Evolutionary conservation across 2,329 filamentous ascomycete species (phyloP), one percentile per base, ranked within the genome.

Genomic region (Alternaria brassicicola): DNA sequence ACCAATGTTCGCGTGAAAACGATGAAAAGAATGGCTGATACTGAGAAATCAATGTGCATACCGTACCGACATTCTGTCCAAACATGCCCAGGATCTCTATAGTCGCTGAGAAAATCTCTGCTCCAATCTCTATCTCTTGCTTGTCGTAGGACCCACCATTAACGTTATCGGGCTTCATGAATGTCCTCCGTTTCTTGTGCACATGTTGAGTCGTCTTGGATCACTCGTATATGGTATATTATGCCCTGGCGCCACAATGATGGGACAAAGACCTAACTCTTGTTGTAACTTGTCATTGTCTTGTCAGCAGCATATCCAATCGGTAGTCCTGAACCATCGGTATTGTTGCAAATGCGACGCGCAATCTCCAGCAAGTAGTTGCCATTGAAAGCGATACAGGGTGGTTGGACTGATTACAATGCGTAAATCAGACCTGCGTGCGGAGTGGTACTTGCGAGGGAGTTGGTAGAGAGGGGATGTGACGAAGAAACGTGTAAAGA

Each of bases 1-100:
- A 38, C 39, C 1, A n/a, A 38, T 8, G 13, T 6, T 7, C 23
- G 25, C 28, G 15, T 19, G 7, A 21, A 17, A 10, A 12, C 9
- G 2, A 28, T 26, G 3, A 9, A 17, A 1, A 21, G 12, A 6
- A 39, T 15, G 5, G 7, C 13, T 57, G 17, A 19, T 31, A 4
- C 13, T 2, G 1, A 45, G 39, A 33, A 21, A 3, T 23, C 12
- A 19, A 12, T 2, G n/a, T 17, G 62, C 74, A 51, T 45, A 74
- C 67, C 23, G 66, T 68, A 52, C 66, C 62, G 4, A 68, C 63
- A 35, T 70, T 70, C 46, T 46, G 61, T 10, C 64, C 66, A 54
- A 65, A 68, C 10, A 64, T 55, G 12, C 65, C 52, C 53, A 70
- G 23, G 19, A 33, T 56, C 50, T 67, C 60, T 65, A 25, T 17